phyloP scores from a whole-genome alignment of 192 early-diverging fungal species.

The Coemansia sp. region DNA sequence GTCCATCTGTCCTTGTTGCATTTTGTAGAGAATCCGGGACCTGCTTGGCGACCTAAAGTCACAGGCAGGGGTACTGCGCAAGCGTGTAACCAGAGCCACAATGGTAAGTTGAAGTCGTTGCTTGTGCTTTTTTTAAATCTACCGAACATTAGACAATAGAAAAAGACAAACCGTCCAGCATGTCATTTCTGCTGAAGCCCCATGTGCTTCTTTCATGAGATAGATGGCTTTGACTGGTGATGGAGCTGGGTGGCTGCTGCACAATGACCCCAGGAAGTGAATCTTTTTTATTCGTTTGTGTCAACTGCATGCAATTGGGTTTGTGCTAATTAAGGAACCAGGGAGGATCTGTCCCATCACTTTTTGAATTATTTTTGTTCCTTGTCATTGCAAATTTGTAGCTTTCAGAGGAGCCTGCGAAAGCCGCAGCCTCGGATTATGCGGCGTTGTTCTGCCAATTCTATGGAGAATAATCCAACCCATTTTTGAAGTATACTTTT shows the following conservation, averaged over 20 bases:
- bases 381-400: constrained; percentile 14
- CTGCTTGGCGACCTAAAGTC: constrained; percentile 42
- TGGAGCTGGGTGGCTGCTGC: neutral
- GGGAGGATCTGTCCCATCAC: neutral
- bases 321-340: neutral
- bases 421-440: constrained; percentile 34
- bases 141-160: neutral
- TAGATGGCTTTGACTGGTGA: neutral
- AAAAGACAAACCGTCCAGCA: neutral
- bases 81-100: constrained; percentile 49
- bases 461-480: constrained; percentile 6
- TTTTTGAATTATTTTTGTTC: neutral
- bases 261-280: neutral
- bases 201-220: no score
- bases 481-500: neutral
- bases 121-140: no score
- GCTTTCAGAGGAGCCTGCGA: constrained; percentile 44
- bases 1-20: neutral
- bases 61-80: constrained; percentile 43
- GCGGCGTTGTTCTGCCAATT: constrained; percentile 46
- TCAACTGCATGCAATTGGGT: neutral
- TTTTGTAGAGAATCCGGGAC: constrained; percentile 33
- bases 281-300: neutral
- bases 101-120: constrained; percentile 30
- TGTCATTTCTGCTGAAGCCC: neutral